Percentiles rank a stretch among this genome's conserved stretches.
Evolutionary conservation across 225 moss, liverwort and hornwort genomes (phyloP).

Genomic region (Anthoceros angustus): DNA sequence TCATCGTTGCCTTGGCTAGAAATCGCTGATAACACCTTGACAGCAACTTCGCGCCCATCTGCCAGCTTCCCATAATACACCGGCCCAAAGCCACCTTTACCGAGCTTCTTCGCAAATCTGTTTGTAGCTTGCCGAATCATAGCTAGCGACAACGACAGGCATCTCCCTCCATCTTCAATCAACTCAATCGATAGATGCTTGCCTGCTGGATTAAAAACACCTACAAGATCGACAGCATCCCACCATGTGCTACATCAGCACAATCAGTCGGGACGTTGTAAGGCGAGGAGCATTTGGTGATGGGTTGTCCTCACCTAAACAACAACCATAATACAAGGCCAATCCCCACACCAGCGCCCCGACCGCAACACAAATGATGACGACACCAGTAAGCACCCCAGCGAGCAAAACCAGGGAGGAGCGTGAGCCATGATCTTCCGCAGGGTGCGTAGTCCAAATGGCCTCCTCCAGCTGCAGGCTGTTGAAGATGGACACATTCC

Average conservation of each 20-base stretch:
- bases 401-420: background rate
- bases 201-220: slow-evolving; percentile 1
- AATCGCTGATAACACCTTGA: slow-evolving; percentile 26
- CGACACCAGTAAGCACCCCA: slow-evolving; percentile 3
- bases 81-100: slow-evolving; percentile 34
- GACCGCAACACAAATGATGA: background rate
- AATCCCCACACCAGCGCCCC: slow-evolving; percentile 4
- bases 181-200: background rate
- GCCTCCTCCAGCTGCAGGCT: slow-evolving; percentile 3
- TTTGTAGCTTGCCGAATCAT: slow-evolving; percentile 11
- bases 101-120: slow-evolving; percentile 16
- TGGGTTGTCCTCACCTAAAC: slow-evolving; percentile 3
- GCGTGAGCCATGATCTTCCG: slow-evolving; percentile 3
- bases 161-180: background rate
- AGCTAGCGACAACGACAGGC: slow-evolving; percentile 1
- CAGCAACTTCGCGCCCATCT: slow-evolving; percentile 31
- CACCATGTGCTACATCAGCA: slow-evolving; percentile 2
- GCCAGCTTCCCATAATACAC: slow-evolving; percentile 27
- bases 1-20: slow-evolving; percentile 30
- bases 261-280: background rate
- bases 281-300: background rate
- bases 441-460: slow-evolving; percentile 2
- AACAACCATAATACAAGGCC: slow-evolving; percentile 4
- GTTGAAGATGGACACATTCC: slow-evolving; percentile 2
- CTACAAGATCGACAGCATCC: slow-evolving; percentile 2